Base-by-base conservation (phyloP, 75 land plant species). In the Ceratopteris richardii region DNA sequence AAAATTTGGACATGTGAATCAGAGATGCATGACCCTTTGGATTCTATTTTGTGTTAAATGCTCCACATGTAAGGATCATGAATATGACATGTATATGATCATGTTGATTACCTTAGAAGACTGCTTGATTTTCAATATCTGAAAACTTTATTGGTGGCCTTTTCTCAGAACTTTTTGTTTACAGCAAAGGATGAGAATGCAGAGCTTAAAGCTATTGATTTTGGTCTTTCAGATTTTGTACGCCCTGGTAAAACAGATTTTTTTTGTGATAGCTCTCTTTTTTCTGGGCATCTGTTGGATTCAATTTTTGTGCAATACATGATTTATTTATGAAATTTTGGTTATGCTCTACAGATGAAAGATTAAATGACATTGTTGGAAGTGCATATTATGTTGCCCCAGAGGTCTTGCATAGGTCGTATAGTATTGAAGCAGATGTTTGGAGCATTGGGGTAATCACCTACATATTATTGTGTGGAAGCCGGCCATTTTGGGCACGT, bases 371-470 rank as follows among this genome's bases (percentile, higher is more conserved):
- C 64, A 90, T 90, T 58, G 96, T 90, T 44, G 96, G 50, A 46
- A 46, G 50, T 46, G 50, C 50, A 2, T 46, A 46, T 21, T 46
- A 46, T 46, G 50, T 46, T 39, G 95, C 95, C 39, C 95, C 95
- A 33, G 95, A 89, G 73, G 95, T 89, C 72, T 75, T 89, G 14
- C 91, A 83, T 62, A 80, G 92, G 70, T 83, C 92, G 20, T 90
- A 90, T 41, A 66, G 80, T 54, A 83, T 86, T 56, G 96, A 90
- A 59, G 96, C 93, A 50, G 96, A 90, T 68, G 81, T 87, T 16
- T 90, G 96, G 96, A 90, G 96, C 63, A 74, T 90, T 56, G 96
- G 92, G 37, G 96, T 90, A 41, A 90, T 90, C 42, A 90, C 89
- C 18, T 90, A 90, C 61, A 91, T 91, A 52, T 74, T 91, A 24